phyloP scores from a whole-genome alignment of 257 asterid species.

The Buddleja alternifolia region DNA sequence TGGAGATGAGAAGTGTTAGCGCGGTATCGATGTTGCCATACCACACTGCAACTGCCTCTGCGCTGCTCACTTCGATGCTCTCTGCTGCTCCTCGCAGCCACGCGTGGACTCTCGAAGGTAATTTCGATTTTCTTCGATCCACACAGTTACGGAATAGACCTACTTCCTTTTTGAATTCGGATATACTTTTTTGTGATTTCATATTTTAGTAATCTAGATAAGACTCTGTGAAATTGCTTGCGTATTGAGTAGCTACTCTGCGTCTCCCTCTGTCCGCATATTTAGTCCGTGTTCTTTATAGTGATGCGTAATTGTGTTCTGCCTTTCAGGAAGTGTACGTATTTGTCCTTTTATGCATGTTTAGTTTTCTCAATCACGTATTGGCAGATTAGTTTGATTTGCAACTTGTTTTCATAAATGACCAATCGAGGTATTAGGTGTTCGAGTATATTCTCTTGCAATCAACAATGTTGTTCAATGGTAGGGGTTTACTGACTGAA shows the following conservation, averaged over 20 bases:
- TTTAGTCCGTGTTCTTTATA: background rate
- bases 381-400: background rate
- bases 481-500: conserved; percentile 3
- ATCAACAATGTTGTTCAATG: too few species aligned
- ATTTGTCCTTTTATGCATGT: background rate
- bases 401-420: background rate
- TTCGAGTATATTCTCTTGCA: background rate
- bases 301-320: background rate
- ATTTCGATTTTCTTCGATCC: conserved; percentile 11
- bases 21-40: conserved; percentile 81
- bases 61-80: conserved; percentile 86
- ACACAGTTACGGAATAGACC: background rate
- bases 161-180: background rate
- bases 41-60: conserved; percentile 89
- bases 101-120: conserved; percentile 93
- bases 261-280: background rate
- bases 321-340: background rate
- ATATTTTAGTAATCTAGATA: background rate
- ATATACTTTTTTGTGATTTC: background rate
- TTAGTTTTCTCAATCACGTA: conserved; percentile 24
- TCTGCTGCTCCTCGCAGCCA: conserved; percentile 67
- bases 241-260: background rate
- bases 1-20: conserved; percentile 69
- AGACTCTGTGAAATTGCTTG: background rate
- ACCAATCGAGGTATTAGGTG: background rate